Base-by-base conservation (phyloP, 1,139 yeast genomes). In the Candida smagusa region DNA sequence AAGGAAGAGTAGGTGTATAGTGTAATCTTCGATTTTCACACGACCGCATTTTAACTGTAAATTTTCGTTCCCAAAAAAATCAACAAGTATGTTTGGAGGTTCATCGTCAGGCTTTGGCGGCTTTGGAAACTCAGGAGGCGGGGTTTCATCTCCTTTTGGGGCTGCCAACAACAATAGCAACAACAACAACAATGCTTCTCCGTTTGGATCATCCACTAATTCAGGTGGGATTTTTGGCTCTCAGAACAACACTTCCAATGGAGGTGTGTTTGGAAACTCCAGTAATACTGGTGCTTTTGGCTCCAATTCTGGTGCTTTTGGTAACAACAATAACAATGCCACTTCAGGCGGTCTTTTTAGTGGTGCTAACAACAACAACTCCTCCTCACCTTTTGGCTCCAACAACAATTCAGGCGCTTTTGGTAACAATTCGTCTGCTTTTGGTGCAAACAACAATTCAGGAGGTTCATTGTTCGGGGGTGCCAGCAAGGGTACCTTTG, bases 31-130 rank as follows among this genome's bases (percentile, higher is more conserved):
- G 12, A 8, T 25, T 27, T 28, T 12, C 26, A 19, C 28, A 28
- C 33, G 24, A 8, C 34, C 33, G 26, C n/a, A 24, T 31, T n/a
- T 19, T 31, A n/a, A 23, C 26, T 23, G 26, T n/a, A 35, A 27
- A 27, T 11, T 11, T 27, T 27, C 13, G 12, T 6, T 11, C 4
- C 25, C 9, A 12, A 27, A 27, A 27, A 27, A 9, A 11, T 24
- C n/a, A 9, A 24, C 35, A 31, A 28, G 36, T 37, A 56, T 56
- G 59, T 56, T 55, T 47, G 55, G 58, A 21, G 45, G 53, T 27
- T 40, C 53, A 28, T 44, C 52, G 27, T 47, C 57, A 12, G 60
- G 60, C 9, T 56, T 56, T 33, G 60, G 60, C 11, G 61, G 61
- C 7, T 57, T 57, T 40, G 55, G 55, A 19, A 43, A 38, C 28